Evolutionary conservation across 2,329 filamentous ascomycete species (phyloP).

Genomic region (Metarhizium guizhouense): DNA sequence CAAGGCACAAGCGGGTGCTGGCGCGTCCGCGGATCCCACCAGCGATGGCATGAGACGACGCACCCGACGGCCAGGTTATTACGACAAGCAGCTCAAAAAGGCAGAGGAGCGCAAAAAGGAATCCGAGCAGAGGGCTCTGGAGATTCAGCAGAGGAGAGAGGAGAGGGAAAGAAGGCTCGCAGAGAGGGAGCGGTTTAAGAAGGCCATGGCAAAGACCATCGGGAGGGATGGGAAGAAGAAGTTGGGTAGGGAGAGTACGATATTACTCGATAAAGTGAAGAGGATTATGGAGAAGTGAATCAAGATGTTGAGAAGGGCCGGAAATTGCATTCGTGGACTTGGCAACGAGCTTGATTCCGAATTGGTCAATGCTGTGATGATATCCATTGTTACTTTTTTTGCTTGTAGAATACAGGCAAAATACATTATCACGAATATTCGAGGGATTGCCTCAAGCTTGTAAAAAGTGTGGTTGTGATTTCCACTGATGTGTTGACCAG

Average conservation of each 20-base stretch:
- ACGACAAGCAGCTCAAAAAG: slow-evolving; percentile 52
- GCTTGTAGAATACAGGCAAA: too few species aligned
- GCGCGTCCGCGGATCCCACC: slow-evolving; percentile 4
- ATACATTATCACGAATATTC: too few species aligned
- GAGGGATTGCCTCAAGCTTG: too few species aligned
- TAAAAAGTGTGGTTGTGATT: too few species aligned
- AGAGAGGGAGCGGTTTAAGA: slow-evolving; percentile 54
- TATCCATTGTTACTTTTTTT: too few species aligned
- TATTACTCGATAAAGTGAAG: slow-evolving; percentile 71
- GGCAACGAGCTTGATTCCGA: not conserved
- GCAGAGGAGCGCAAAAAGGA: slow-evolving; percentile 33
- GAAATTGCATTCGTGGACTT: not conserved
- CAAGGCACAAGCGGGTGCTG: slow-evolving; percentile 22
- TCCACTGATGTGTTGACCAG: too few species aligned
- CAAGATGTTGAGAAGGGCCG: not conserved
- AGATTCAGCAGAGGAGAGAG: slow-evolving; percentile 40
- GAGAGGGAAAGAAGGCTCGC: slow-evolving; percentile 58
- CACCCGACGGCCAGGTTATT: slow-evolving; percentile 44
- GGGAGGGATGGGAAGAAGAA: slow-evolving; percentile 69
- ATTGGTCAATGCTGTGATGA: not conserved
- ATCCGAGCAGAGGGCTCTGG: slow-evolving; percentile 32
- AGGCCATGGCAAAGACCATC: slow-evolving; percentile 65
- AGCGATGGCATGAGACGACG: slow-evolving; percentile 25
- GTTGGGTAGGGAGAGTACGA: slow-evolving; percentile 69
- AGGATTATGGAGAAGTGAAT: slow-evolving; percentile 22